A percentile compares a stretch with the other conserved stretches of the same genome.
Conservation (phyloP, 345 rosid species). For the Syzygium grande region DNA sequence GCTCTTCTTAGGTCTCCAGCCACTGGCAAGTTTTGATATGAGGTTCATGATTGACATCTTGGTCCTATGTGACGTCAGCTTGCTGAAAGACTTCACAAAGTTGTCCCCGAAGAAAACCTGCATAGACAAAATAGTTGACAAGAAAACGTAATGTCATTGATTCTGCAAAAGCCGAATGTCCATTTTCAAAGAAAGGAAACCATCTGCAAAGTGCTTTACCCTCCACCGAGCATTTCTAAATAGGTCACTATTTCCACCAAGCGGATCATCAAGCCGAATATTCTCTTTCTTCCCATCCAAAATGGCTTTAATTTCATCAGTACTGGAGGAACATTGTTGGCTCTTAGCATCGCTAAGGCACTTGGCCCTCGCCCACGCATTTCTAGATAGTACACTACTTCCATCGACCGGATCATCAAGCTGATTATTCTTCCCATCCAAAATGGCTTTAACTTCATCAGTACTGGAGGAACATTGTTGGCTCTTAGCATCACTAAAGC, state of each 20-base stretch:
- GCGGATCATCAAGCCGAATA: conserved; percentile 24
- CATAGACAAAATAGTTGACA: background rate
- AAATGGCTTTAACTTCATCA: background rate
- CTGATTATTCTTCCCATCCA: background rate
- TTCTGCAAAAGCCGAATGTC: too few species aligned
- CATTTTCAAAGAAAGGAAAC: background rate
- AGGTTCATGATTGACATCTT: conserved; percentile 18
- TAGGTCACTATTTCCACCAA: background rate
- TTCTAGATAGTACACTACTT: background rate
- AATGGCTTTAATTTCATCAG: too few species aligned
- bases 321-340: background rate
- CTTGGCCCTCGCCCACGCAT: background rate
- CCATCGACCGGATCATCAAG: background rate
- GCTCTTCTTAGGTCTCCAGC: conserved; percentile 39
- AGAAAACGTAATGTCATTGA: background rate
- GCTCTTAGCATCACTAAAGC: background rate
- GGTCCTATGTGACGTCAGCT: conserved; percentile 5
- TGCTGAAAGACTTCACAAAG: conserved; percentile 35
- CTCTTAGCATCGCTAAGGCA: background rate
- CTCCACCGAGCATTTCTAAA: conserved; percentile 10
- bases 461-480: background rate
- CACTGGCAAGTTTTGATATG: conserved; percentile 29
- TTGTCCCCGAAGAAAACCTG: conserved; percentile 40
- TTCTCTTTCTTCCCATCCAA: too few species aligned
- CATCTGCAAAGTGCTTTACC: background rate